Base-by-base conservation (phyloP, 495 filamentous ascomycete genomes). In the Penicillium daleae region DNA sequence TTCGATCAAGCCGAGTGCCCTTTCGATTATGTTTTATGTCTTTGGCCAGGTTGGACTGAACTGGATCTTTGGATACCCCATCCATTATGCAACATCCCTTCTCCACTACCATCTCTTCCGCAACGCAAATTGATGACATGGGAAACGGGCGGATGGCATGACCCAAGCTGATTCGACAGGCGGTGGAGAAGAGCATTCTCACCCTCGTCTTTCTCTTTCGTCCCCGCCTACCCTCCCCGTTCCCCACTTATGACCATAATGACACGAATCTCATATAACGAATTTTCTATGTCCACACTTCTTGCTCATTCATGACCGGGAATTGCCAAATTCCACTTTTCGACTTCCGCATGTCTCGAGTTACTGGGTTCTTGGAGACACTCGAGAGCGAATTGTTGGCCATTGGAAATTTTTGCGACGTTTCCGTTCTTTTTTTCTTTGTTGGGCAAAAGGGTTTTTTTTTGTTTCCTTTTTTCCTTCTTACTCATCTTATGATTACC, bases 211-310 rank as follows among this genome's bases (percentile, higher is more conserved):
- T 54, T n/a, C 10, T 35, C 12, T 51, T 66, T 61, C 54, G 58
- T 46, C 40, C 68, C 62, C 17, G 59, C 60, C 49, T 59, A 61
- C 69, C 49, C 49, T 51, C 58, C 64, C 68, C 69, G 4, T 31
- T 66, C 63, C 71, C 67, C 65, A 70, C 68, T 76, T 71, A 80
- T 69, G 79, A 79, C 78, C 70, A 80, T 75, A 77, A 81, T 76
- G 74, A 71, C 62, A 81, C 79, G 79, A 81, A 81, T 79, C 71
- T 79, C 67, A 65, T 79, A 66, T 72, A 50, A 72, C 70, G 70
- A 72, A 71, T 72, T 57, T 69, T 63, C 59, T 71, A 65, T 72
- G 68, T 72, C 62, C 61, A 56, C 61, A 53, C 62, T 69, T 37
- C 46, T 51, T 24, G 65, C 64, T 60, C 29, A 12, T 35, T 35